phyloP scores from a whole-genome alignment of 192 early-diverging fungal species.

The Backusella macrospora region DNA sequence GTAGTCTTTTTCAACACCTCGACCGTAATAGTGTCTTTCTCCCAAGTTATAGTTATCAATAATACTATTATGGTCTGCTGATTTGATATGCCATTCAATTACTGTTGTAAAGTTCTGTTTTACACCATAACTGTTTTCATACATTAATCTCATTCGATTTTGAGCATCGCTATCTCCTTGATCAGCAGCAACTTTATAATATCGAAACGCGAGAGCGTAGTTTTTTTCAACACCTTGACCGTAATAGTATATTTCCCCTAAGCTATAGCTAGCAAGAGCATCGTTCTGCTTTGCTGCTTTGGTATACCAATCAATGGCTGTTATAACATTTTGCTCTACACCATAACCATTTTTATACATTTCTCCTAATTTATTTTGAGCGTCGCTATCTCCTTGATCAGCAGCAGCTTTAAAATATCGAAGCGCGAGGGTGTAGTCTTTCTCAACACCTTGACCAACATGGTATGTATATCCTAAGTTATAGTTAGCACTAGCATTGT shows the following conservation, averaged over 20 bases:
- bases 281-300: not conserved
- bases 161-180: constrained; percentile 20
- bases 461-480: no score
- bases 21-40: not conserved
- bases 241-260: no score
- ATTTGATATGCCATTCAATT: not conserved
- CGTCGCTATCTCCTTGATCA: no score
- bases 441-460: not conserved
- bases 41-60: not conserved
- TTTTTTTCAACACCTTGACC: constrained; percentile 1
- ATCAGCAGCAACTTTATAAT: constrained; percentile 6
- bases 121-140: not conserved
- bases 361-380: no score
- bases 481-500: no score
- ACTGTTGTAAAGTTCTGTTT: not conserved
- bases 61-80: not conserved
- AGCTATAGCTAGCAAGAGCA: not conserved
- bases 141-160: constrained; percentile 13
- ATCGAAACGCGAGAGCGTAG: constrained; percentile 19
- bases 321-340: no score
- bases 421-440: no score
- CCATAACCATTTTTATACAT: no score
- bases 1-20: not conserved
- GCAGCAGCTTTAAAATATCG: no score
- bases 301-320: no score